A percentile compares a stretch with the other conserved stretches of the same genome.
phyloP scores from a whole-genome alignment of 352 stramenopile genomes.

The Phytophthora crassamura region DNA sequence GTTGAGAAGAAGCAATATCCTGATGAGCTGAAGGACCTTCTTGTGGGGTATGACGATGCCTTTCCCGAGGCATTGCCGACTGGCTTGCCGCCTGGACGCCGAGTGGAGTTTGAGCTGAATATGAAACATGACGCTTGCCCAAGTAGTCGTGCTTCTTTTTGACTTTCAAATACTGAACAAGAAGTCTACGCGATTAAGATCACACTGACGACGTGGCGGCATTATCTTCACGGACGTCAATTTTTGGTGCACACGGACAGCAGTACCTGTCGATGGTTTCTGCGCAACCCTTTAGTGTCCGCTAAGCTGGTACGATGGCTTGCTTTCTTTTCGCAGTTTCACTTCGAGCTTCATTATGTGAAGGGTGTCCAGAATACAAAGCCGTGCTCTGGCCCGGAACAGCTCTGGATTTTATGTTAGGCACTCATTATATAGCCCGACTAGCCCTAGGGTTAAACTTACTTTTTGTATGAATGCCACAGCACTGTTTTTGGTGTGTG shows the following conservation, averaged over 20 bases:
- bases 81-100: not conserved
- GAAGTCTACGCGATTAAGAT: constrained; percentile 3
- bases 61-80: not conserved
- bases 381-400: no score
- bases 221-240: constrained; percentile 26
- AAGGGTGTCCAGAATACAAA: constrained; percentile 13
- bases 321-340: constrained; percentile 16
- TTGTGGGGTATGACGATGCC: not conserved
- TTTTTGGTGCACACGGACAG: constrained; percentile 12
- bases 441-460: no score
- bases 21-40: not conserved
- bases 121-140: not conserved
- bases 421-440: no score
- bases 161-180: not conserved
- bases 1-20: not conserved
- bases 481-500: no score
- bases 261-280: constrained; percentile 12
- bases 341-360: constrained; percentile 16
- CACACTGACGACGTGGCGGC: constrained; percentile 1
- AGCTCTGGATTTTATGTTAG: no score
- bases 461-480: no score
- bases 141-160: not conserved
- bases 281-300: constrained; percentile 14
- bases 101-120: not conserved
- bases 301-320: constrained; percentile 18